phyloP scores from a whole-genome alignment of 371 early-diverging fungal species.

The Coemansia sp. region DNA sequence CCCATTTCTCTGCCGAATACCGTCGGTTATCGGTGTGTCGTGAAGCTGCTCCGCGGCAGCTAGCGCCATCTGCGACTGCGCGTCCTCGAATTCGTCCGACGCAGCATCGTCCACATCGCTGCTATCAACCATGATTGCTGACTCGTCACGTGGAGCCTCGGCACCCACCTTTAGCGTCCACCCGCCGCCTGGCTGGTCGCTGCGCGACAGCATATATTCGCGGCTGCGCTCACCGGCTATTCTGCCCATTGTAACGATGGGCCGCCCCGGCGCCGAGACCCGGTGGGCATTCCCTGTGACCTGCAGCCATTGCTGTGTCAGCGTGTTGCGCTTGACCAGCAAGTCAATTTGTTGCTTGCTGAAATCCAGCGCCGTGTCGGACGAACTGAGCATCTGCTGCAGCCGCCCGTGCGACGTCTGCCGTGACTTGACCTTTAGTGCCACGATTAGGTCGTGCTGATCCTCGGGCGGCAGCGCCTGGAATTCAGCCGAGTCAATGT shows the following conservation, averaged over 20 bases:
- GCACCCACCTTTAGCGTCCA: slow-evolving; percentile 61
- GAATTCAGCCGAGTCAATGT: slow-evolving; percentile 80
- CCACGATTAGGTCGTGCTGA: slow-evolving; percentile 89
- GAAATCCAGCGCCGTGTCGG: slow-evolving; percentile 80
- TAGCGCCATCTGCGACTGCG: slow-evolving; percentile 7
- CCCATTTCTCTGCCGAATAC: background rate
- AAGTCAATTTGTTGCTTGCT: slow-evolving; percentile 86
- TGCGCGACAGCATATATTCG: slow-evolving; percentile 81
- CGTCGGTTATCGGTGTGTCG: background rate
- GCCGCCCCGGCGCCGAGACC: slow-evolving; percentile 5
- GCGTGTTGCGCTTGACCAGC: slow-evolving; percentile 78
- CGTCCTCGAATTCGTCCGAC: slow-evolving; percentile 47
- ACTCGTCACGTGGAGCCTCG: background rate
- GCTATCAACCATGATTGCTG: slow-evolving; percentile 11
- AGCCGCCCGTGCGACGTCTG: slow-evolving; percentile 76
- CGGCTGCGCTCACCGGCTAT: slow-evolving; percentile 81
- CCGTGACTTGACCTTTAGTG: slow-evolving; percentile 78
- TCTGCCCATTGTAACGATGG: slow-evolving; percentile 53
- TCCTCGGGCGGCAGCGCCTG: slow-evolving; percentile 74
- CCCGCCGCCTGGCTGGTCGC: slow-evolving; percentile 68
- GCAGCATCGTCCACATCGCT: slow-evolving; percentile 30
- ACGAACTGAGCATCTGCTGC: slow-evolving; percentile 67
- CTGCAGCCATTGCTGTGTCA: slow-evolving; percentile 76
- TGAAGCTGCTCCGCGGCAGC: background rate
- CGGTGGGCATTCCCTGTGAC: slow-evolving; percentile 59